Evolutionary conservation across 345 rosid species (phyloP), one percentile per base, ranked within the genome.

Genomic region (Erysimum cheiranthoides): DNA sequence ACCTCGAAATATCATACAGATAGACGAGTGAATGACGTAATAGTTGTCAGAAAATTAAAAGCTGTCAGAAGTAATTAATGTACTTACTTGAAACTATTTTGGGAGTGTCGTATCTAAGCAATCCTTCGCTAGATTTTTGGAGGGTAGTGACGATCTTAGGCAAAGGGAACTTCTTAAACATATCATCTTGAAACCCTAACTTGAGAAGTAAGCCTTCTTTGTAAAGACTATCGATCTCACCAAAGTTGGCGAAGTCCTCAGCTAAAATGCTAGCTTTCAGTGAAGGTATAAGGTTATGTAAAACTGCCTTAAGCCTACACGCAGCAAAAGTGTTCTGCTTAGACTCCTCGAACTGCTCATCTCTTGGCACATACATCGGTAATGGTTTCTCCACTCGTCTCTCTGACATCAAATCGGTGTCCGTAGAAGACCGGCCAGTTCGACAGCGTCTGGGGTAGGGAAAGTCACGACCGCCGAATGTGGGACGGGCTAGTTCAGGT

Each of bases 381-480:
- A 51, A 31, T 35, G 99, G 99, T 85, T 93, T 96, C 90, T 96
- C 99, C 1, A 91, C 89, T 2, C 98, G 84, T 69, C 93, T 84
- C 82, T 96, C 99, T 2, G 92, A 96, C 57, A 49, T 66, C 7
- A 84, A 43, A 80, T 92, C 97, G 0, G 97, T 85, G 39, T 88
- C 88, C 0, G 84, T 63, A 0, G 93, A 83, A 27, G 11, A 14
- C 16, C 99, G 97, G 47, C 99, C 99, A 0, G 98, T 96, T 5
- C 95, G 93, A 74, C 99, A 96, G 40, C 99, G 83, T 78, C 98
- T 89, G 6, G 99, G 99, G 71, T 85, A 96, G 8, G 97, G 94
- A 21, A 83, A 74, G 14, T 77, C 71, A 14, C 81, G 76, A 30
- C 98, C 97, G 1, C 99, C 99, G 3, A 96, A 88, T 8, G 46